These are phyloP conservation scores for Collybia nuda DNA, from an alignment of 768 basidiomycete species.

Conservation along the genomic window DNA sequence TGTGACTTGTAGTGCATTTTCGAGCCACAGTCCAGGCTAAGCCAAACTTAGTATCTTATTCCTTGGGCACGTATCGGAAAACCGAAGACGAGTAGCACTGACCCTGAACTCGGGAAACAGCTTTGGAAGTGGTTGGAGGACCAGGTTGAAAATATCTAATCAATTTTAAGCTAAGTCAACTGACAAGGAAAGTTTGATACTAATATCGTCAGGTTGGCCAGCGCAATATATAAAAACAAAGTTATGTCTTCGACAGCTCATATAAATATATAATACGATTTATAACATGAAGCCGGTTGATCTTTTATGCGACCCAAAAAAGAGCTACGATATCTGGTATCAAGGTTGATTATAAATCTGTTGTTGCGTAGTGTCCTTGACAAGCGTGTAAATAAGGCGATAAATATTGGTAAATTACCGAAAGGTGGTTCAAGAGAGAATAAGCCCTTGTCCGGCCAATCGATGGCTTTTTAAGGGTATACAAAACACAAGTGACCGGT, in stretches of 20 bases:
- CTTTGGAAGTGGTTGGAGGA: constrained; percentile 45
- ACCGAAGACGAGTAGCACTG: constrained; percentile 17
- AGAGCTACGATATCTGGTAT: no score
- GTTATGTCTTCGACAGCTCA: not conserved
- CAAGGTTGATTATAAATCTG: not conserved
- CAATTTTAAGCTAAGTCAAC: not conserved
- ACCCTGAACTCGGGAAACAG: constrained; percentile 29
- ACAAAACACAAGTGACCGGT: not conserved
- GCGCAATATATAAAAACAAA: no score
- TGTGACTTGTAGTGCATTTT: constrained; percentile 11
- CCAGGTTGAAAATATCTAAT: constrained; percentile 28
- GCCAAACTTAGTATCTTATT: constrained; percentile 32
- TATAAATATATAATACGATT: not conserved
- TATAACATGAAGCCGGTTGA: not conserved
- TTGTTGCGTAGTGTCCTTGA: not conserved
- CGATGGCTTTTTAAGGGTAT: no score
- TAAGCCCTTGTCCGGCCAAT: no score
- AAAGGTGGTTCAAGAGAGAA: no score
- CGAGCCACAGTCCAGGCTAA: not conserved
- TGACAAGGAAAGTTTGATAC: no score
- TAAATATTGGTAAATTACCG: no score
- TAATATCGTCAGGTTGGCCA: no score
- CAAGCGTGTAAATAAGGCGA: not conserved
- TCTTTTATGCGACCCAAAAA: not conserved
- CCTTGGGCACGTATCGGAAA: constrained; percentile 41